A percentile compares a stretch with the other conserved stretches of the same genome.
Evolutionary conservation across 768 basidiomycete genomes (phyloP).

Genomic region (Lactarius hengduanensis): DNA sequence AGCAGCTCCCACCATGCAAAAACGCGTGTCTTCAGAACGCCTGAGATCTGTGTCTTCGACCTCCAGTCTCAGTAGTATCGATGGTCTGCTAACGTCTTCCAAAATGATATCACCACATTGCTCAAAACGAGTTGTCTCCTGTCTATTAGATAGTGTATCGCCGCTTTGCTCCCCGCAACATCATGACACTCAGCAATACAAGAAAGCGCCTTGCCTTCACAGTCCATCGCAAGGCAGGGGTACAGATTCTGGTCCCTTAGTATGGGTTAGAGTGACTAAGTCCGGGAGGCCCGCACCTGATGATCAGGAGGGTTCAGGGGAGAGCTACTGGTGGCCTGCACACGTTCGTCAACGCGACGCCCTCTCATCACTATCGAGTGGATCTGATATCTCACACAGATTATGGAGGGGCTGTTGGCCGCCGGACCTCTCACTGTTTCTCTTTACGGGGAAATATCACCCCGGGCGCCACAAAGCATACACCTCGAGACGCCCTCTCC

Average conservation of each 20-base stretch:
- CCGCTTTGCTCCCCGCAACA: constrained; percentile 4
- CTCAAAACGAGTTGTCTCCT: neutral
- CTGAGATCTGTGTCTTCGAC: constrained; percentile 1
- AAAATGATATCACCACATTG: neutral
- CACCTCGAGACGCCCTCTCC: constrained; percentile 38
- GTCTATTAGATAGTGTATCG: constrained; percentile 7
- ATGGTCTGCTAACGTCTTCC: constrained; percentile 9
- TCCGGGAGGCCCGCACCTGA: constrained; percentile 37
- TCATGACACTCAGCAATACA: neutral
- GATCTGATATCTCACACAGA: constrained; percentile 5
- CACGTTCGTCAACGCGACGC: constrained; percentile 43
- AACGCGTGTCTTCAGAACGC: neutral
- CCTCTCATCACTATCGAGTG: constrained; percentile 14
- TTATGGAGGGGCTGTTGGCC: constrained; percentile 30
- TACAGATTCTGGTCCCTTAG: constrained; percentile 15
- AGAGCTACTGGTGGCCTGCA: constrained; percentile 67
- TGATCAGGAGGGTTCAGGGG: constrained; percentile 29
- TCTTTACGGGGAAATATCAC: constrained; percentile 35
- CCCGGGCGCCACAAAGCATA: constrained; percentile 28
- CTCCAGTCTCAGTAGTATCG: constrained; percentile 8
- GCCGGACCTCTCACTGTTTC: constrained; percentile 34
- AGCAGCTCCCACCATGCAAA: neutral
- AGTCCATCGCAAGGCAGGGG: neutral
- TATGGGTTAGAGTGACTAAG: constrained; percentile 50
- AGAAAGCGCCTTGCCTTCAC: neutral